Evolutionary conservation across 345 rosid genomes (phyloP).

Genomic region (Aurinia saxatilis): DNA sequence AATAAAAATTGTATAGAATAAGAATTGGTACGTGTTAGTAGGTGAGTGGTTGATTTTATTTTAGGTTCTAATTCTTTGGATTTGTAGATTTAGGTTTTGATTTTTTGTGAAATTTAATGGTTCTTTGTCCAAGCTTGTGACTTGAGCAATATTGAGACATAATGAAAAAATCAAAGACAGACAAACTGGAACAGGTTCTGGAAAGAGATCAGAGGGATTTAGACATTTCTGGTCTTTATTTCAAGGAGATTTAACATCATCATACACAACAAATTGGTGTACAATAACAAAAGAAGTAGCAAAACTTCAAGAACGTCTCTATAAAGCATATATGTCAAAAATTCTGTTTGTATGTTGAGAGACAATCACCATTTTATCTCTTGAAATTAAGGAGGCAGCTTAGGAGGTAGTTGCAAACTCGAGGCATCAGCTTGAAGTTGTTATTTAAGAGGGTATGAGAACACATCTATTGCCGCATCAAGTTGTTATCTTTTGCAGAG

Average conservation of each 20-base stretch:
- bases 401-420: constrained; percentile 53
- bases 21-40: no score
- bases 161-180: no score
- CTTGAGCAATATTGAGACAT: no score
- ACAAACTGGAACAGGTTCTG: no score
- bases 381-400: constrained; percentile 37
- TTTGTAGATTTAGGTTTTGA: no score
- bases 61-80: no score
- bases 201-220: not conserved
- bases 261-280: constrained; percentile 23
- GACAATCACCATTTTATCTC: constrained; percentile 32
- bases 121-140: not conserved
- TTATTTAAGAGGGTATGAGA: no score
- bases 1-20: no score
- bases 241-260: constrained; percentile 8
- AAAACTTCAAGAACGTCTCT: constrained; percentile 13
- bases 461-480: no score
- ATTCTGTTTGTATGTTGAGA: constrained; percentile 43
- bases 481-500: no score
- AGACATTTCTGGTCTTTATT: constrained; percentile 14
- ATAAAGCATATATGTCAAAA: constrained; percentile 24
- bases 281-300: not conserved
- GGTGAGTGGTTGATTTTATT: no score
- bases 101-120: no score
- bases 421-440: constrained; percentile 46